Percentiles rank a stretch among this genome's conserved stretches.
Conservation (phyloP, 2,329 filamentous ascomycete genomes). For the Pyricularia grisea region DNA sequence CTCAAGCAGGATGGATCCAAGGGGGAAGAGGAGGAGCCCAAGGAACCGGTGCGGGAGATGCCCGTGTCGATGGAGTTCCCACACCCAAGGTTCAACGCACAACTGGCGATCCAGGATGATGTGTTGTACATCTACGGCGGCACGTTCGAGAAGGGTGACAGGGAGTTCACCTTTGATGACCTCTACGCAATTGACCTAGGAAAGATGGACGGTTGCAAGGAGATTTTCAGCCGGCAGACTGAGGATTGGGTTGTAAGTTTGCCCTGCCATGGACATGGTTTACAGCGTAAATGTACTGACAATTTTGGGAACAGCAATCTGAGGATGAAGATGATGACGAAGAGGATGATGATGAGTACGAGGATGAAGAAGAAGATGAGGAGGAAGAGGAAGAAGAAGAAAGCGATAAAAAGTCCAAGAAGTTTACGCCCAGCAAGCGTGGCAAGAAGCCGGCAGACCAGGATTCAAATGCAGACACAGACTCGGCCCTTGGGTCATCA, state of each 20-base stretch:
- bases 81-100: conserved; percentile 83
- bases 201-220: conserved; percentile 87
- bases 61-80: conserved; percentile 72
- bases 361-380: conserved; percentile 44
- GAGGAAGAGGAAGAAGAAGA: conserved; percentile 39
- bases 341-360: conserved; percentile 50
- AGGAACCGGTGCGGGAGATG: conserved; percentile 52
- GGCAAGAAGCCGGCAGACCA: conserved; percentile 41
- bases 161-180: conserved; percentile 93
- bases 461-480: conserved; percentile 27
- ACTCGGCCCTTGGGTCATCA: conserved; percentile 16
- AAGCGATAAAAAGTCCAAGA: conserved; percentile 28
- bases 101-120: conserved; percentile 85
- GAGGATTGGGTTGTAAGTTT: conserved; percentile 70
- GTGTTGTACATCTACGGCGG: conserved; percentile 90
- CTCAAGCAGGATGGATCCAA: conserved; percentile 30
- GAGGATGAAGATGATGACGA: conserved; percentile 52
- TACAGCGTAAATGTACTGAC: conserved; percentile 11
- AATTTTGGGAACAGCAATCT: conserved; percentile 30
- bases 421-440: conserved; percentile 43
- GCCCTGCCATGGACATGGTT: neutral
- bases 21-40: conserved; percentile 40
- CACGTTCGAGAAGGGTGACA: conserved; percentile 89
- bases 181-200: conserved; percentile 89
- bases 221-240: conserved; percentile 71